Base-by-base conservation (phyloP, 495 filamentous ascomycete species). In the Aspergillus bertholletiae region DNA sequence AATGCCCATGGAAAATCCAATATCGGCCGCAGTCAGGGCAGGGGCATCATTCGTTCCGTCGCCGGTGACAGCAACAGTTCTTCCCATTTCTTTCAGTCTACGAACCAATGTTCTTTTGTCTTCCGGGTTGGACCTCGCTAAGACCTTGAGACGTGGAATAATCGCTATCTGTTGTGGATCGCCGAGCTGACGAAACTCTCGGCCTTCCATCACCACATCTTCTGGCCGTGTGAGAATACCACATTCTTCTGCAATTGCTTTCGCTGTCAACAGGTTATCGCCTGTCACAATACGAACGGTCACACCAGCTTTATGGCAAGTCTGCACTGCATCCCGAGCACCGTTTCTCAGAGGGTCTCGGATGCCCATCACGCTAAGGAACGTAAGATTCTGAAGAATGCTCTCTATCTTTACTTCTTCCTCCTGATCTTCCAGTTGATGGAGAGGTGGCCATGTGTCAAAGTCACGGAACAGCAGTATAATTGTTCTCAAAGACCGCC, bases 11-110 rank as follows among this genome's bases (percentile, higher is more conserved):
- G 89, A 88, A 74, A 94, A 92, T 81, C 65, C 63, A 51, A 72
- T 66, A 77, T 95, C 89, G 41, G 90, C 89, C 75, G 92, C 90
- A 80, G 92, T 93, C 50, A 95, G 80, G 37, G 89, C 92, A 46
- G 90, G 90, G 54, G 88, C 90, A 74, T 95, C 90, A 74, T 95
- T 95, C 69, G 93, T 90, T 83, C 90, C 90, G 63, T 95, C 90
- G 81, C 90, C 90, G 75, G 90, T 95, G 85, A 95, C 94, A 67
- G 89, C 90, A 74, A 90, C 88, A 49, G 92, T 84, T 74, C 89
- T 87, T 58, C 89, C 88, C 51, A 87, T 79, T 30, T 86, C 80
- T 51, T 86, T 81, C 11, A 90, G 76, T 11, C 84, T 82, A 55
- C 85, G 82, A 27, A 91, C 84, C 79, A 88, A 85, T 39, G 80